Percentiles rank a stretch among this genome's conserved stretches.
Conservation (phyloP, 208 protist species). For the Crithidia acanthocephali region DNA sequence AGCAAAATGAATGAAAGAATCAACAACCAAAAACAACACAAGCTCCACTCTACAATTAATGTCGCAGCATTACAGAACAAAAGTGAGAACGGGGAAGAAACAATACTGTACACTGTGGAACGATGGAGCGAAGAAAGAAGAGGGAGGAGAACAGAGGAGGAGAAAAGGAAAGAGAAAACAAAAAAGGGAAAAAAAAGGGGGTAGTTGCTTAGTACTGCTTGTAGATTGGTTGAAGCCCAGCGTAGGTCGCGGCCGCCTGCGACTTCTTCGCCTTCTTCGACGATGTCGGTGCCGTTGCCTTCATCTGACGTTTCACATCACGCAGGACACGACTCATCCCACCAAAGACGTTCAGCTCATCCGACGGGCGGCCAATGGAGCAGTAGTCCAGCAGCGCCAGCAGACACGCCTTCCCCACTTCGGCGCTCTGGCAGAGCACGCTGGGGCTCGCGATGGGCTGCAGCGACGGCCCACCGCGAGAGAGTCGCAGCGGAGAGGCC, state of each 20-base stretch:
- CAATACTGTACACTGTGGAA: not conserved
- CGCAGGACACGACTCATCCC: slow-evolving; percentile 67
- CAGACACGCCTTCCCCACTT: slow-evolving; percentile 69
- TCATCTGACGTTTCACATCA: slow-evolving; percentile 67
- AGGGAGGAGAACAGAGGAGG: too few species aligned
- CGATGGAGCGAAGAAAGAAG: not conserved
- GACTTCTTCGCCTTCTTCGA: slow-evolving; percentile 26
- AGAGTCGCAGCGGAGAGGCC: not conserved
- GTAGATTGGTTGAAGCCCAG: slow-evolving; percentile 39
- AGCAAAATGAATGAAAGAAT: too few species aligned
- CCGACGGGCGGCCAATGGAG: slow-evolving; percentile 39
- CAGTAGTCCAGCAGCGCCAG: slow-evolving; percentile 86
- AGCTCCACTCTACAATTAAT: not conserved
- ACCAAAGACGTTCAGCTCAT: slow-evolving; percentile 53
- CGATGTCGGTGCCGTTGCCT: slow-evolving; percentile 7
- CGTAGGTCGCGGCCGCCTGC: slow-evolving; percentile 17
- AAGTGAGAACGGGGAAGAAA: not conserved
- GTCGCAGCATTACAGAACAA: too few species aligned
- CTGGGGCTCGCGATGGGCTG: slow-evolving; percentile 49
- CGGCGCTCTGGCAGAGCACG: slow-evolving; percentile 74
- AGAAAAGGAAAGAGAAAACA: not conserved
- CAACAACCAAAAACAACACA: too few species aligned
- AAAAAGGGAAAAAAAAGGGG: not conserved
- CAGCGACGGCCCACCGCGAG: slow-evolving; percentile 14
- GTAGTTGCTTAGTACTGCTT: slow-evolving; percentile 43